Percentiles rank a stretch among this genome's conserved stretches.
phyloP scores from a whole-genome alignment of 495 filamentous ascomycete species.

The Tuber microsphaerosporum region DNA sequence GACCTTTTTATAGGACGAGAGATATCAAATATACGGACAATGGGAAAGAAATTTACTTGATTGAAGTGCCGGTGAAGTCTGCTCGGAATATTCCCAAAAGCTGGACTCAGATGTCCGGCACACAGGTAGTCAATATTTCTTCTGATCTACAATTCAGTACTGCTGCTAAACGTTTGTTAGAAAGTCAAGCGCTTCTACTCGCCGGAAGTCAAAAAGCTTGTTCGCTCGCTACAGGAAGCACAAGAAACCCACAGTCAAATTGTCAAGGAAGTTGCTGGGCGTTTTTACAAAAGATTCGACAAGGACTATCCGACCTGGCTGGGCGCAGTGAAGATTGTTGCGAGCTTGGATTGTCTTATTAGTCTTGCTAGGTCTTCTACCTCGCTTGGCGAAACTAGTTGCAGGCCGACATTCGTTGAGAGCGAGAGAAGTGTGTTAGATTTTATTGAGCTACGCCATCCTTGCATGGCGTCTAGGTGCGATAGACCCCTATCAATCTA shows the following conservation, averaged over 20 bases:
- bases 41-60: constrained; percentile 94
- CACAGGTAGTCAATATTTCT: constrained; percentile 45
- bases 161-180: neutral
- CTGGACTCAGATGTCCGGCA: constrained; percentile 97
- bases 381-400: constrained; percentile 75
- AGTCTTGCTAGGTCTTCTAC: constrained; percentile 81
- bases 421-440: constrained; percentile 72
- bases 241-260: constrained; percentile 93
- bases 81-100: constrained; percentile 71
- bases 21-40: constrained; percentile 79
- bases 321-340: constrained; percentile 72
- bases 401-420: constrained; percentile 78
- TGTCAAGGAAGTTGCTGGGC: constrained; percentile 72
- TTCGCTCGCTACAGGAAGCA: constrained; percentile 81
- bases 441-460: constrained; percentile 87
- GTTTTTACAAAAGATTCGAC: constrained; percentile 84
- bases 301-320: constrained; percentile 82
- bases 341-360: constrained; percentile 91
- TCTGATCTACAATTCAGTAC: neutral
- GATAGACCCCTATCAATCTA: neutral
- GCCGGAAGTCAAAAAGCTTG: constrained; percentile 68
- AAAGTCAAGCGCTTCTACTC: constrained; percentile 93
- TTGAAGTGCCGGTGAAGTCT: constrained; percentile 74
- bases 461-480: constrained; percentile 67
- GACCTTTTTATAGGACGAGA: constrained; percentile 42